Evolutionary conservation across 306 rosid genomes (phyloP).

Genomic region (Trichosanthes cucumerina): DNA sequence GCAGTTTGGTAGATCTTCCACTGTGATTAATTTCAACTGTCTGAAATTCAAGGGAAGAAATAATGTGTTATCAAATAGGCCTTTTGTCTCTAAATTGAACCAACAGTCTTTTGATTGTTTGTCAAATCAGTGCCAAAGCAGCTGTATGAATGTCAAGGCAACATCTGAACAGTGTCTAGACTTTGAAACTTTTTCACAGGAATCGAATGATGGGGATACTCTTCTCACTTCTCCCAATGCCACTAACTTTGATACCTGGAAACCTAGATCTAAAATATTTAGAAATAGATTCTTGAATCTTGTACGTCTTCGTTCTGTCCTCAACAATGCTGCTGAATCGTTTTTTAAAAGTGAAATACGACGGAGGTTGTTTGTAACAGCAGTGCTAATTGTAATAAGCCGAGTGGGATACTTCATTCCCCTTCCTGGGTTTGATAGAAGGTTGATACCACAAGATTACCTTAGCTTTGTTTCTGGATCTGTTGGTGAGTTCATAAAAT

Average conservation of each 20-base stretch:
- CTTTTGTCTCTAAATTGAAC: conserved; percentile 19
- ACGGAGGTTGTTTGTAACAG: conserved; percentile 78
- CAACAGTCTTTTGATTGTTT: conserved; percentile 21
- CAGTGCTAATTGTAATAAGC: conserved; percentile 66
- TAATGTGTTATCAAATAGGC: conserved; percentile 23
- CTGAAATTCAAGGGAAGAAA: conserved; percentile 15
- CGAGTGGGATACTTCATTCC: conserved; percentile 95
- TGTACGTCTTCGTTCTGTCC: conserved; percentile 61
- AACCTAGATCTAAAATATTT: conserved; percentile 28
- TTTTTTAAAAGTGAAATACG: conserved; percentile 93
- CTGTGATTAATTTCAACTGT: conserved; percentile 11
- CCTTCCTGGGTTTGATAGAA: conserved; percentile 90
- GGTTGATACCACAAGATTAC: conserved; percentile 89
- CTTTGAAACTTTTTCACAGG: conserved; percentile 23
- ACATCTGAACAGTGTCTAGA: conserved; percentile 22
- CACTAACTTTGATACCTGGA: background rate
- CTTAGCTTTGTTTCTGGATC: conserved; percentile 89
- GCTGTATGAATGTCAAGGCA: conserved; percentile 32
- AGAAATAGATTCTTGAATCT: conserved; percentile 64
- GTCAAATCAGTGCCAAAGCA: conserved; percentile 31
- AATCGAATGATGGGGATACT: conserved; percentile 15
- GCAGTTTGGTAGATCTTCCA: conserved; percentile 15
- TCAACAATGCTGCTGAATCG: conserved; percentile 74
- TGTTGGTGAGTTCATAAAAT: conserved; percentile 43
- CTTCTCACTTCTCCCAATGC: conserved; percentile 12